Conservation (phyloP, 345 rosid genomes). For the Rhodamnia argentea region DNA sequence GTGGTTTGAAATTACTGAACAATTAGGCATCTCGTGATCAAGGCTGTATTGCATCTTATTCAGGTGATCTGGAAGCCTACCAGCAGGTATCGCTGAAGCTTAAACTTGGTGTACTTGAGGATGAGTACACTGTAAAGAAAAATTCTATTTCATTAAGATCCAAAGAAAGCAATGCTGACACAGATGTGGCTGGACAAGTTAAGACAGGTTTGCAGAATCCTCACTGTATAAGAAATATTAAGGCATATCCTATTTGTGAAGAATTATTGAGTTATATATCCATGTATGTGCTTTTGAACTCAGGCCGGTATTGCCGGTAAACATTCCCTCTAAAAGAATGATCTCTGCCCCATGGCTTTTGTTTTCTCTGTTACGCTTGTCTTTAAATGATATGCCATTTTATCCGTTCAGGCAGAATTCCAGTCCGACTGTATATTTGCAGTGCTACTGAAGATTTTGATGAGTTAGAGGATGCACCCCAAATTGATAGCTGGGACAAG, state of each 20-base stretch:
- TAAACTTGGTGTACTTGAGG: constrained; percentile 61
- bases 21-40: not conserved
- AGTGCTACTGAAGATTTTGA: constrained; percentile 42
- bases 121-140: constrained; percentile 31
- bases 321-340: not conserved
- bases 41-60: not conserved
- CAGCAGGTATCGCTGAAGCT: constrained; percentile 65
- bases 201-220: constrained; percentile 59
- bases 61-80: constrained; percentile 83
- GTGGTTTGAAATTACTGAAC: not conserved
- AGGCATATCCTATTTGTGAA: not conserved
- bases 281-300: not conserved
- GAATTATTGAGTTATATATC: not conserved
- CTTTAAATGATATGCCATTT: not conserved
- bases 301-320: not conserved
- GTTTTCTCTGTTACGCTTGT: not conserved
- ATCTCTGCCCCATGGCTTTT: not conserved
- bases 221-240: not conserved
- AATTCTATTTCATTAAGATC: constrained; percentile 23
- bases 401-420: constrained; percentile 53
- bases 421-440: constrained; percentile 72
- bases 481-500: constrained; percentile 73
- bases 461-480: constrained; percentile 54
- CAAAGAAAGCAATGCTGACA: constrained; percentile 31
- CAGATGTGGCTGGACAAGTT: constrained; percentile 44